Percentiles rank a stretch among this genome's conserved stretches.
Evolutionary conservation across 208 protist species (phyloP).

Genomic region (Trypanosoma melophagium): DNA sequence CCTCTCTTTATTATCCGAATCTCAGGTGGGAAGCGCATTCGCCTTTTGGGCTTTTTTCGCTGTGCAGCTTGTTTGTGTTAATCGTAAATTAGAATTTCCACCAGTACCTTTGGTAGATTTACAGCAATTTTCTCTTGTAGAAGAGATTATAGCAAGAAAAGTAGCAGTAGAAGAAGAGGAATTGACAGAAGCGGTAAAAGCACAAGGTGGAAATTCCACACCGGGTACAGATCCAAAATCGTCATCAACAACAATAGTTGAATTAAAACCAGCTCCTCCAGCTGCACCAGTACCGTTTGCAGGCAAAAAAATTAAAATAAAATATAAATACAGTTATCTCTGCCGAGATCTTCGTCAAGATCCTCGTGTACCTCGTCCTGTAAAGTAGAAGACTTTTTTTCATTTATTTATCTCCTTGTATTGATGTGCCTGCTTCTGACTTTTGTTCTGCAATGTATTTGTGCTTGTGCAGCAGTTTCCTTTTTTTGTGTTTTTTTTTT

Average conservation of each 20-base stretch:
- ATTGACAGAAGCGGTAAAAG: too few relatives aligned
- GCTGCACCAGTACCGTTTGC: not conserved
- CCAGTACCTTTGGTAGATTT: slow-evolving; percentile 34
- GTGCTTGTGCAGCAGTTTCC: not conserved
- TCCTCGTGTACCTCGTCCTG: not conserved
- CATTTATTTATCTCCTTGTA: not conserved
- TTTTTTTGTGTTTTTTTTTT: slow-evolving; percentile 9
- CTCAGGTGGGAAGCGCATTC: slow-evolving; percentile 26
- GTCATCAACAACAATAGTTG: too few relatives aligned
- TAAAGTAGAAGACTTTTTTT: slow-evolving; percentile 2
- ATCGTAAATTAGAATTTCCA: slow-evolving; percentile 36
- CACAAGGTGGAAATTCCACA: too few relatives aligned
- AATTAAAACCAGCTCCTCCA: not conserved
- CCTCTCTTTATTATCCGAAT: slow-evolving; percentile 23
- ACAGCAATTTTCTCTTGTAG: slow-evolving; percentile 19
- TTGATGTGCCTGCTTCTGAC: not conserved
- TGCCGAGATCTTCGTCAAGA: slow-evolving; percentile 35
- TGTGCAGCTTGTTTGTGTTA: slow-evolving; percentile 44
- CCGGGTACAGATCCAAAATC: too few relatives aligned
- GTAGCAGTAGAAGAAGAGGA: not conserved
- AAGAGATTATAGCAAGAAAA: not conserved
- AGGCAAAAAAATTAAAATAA: slow-evolving; percentile 35
- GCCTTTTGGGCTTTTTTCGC: slow-evolving; percentile 39
- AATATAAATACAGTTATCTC: slow-evolving; percentile 56
- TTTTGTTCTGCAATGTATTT: slow-evolving; percentile 1